Base-by-base conservation (phyloP, 2,329 filamentous ascomycete species). In the Cadophora malorum region DNA sequence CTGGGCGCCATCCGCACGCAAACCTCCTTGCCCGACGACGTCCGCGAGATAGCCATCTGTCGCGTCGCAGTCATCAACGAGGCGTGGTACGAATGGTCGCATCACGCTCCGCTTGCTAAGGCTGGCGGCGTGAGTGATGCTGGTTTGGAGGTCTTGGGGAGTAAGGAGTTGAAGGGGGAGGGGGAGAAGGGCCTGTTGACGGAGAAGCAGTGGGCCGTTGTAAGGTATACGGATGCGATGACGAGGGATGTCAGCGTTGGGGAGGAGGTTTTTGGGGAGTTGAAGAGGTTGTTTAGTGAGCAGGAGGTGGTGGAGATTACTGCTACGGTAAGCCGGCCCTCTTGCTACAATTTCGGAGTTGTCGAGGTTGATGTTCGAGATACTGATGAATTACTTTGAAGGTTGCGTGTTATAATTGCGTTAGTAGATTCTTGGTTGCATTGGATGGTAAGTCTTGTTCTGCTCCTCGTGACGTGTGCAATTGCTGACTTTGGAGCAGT, bases 11-110 rank as follows among this genome's bases (percentile, higher is more conserved):
- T 90, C 41, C 85, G 88, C 71, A 88, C 86, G 52, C 80, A 80
- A 71, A 86, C 86, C 2, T 70, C 70, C 4, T 74, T 90, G 6
- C 65, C 79, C 4, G 84, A 82, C 60, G 83, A 86, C 73, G 76
- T 93, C 64, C 88, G 91, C 72, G 93, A 97, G 82, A 83, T 94
- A 21, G 90, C 91, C 72, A 94, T 97, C 74, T 93, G 88, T 75
- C 86, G 93, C 60, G 91, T 96, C 16, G 93, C 93, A 14, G 89
- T 91, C 19, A 85, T 93, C 74, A 97, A 96, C 79, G 80, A 85
- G 21, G 93, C 93, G 1, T 93, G 91, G 88, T 96, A 94, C 79
- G 93, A 97, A 79, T 96, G 92, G 93, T 86, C 82, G 45, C 87
- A 92, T 65, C 93, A 97, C 77, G 89, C 89, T 19, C 92, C 92